These are phyloP conservation scores for Cyclanthera cordifolia DNA, from an alignment of 306 rosid genomes.

Conservation along the genomic window DNA sequence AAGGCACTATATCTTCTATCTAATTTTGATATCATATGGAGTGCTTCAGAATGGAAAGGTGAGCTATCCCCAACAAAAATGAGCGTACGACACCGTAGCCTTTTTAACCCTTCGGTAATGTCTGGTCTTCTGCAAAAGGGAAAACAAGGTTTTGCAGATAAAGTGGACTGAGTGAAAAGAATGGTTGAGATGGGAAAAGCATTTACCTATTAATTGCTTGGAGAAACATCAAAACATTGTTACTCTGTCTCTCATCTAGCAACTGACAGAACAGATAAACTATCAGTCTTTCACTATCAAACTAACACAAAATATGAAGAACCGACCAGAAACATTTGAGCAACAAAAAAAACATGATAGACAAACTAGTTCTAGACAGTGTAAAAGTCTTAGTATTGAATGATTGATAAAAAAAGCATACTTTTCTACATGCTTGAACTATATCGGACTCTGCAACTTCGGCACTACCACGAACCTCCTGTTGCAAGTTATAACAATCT, in stretches of 20 bases:
- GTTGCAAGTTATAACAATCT: constrained; percentile 15
- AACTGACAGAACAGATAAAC: constrained; percentile 32
- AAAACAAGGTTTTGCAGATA: constrained; percentile 12
- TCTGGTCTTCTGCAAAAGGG: constrained; percentile 60
- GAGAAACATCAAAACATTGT: constrained; percentile 59
- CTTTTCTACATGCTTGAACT: constrained; percentile 86
- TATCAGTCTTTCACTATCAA: constrained; percentile 10
- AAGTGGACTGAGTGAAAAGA: background rate
- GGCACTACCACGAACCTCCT: constrained; percentile 76
- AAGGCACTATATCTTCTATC: constrained; percentile 72
- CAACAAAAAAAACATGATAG: background rate
- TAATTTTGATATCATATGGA: constrained; percentile 73
- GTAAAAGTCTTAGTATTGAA: background rate
- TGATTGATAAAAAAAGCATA: constrained; percentile 12
- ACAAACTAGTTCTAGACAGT: background rate
- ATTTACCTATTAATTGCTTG: constrained; percentile 59
- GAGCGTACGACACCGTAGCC: constrained; percentile 68
- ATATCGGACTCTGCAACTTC: constrained; percentile 88
- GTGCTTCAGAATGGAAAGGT: constrained; percentile 86
- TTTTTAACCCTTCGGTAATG: constrained; percentile 59
- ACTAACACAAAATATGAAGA: constrained; percentile 2
- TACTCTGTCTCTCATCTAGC: constrained; percentile 77
- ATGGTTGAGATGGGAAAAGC: background rate
- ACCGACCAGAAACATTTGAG: background rate
- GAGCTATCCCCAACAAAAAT: constrained; percentile 90